Percentiles rank a stretch among this genome's conserved stretches.
Evolutionary conservation across 179 eudicot species (phyloP).

Genomic region (Sideroxylon spinosum): DNA sequence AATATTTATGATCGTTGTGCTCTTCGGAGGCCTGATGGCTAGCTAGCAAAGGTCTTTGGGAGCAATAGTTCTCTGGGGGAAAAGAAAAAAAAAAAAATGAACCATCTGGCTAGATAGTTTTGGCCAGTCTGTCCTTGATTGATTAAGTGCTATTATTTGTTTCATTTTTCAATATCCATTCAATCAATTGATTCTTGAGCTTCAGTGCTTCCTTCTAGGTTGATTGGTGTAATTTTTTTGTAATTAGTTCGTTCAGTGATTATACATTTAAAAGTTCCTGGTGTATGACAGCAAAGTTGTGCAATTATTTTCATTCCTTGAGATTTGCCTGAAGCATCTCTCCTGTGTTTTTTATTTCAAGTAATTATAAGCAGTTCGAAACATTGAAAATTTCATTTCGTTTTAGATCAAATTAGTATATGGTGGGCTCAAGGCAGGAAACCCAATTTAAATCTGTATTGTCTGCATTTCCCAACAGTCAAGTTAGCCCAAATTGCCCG

Average conservation of each 20-base stretch:
- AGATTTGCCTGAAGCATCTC: not conserved
- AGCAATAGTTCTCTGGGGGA: not conserved
- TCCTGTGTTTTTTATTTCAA: not conserved
- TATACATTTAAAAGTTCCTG: not conserved
- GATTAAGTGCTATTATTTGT: constrained; percentile 13
- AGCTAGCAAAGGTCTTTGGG: constrained; percentile 10
- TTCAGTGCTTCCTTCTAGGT: constrained; percentile 11
- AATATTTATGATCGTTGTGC: not conserved
- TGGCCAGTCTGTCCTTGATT: constrained; percentile 8
- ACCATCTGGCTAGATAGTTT: constrained; percentile 1
- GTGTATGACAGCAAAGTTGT: not conserved
- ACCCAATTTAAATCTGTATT: no score
- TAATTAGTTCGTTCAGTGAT: not conserved
- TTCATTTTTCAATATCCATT: constrained; percentile 14
- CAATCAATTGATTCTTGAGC: constrained; percentile 26
- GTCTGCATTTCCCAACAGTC: no score
- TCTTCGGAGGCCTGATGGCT: constrained; percentile 6
- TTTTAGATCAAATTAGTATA: no score
- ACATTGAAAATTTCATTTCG: no score
- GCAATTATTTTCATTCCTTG: not conserved
- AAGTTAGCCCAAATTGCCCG: no score
- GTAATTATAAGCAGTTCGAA: not conserved
- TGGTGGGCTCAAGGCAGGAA: no score
- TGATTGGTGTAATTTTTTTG: constrained; percentile 19
- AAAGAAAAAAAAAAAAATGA: no score